Evolutionary conservation across 306 rosid genomes (phyloP).

Genomic region (Castanea mollissima): DNA sequence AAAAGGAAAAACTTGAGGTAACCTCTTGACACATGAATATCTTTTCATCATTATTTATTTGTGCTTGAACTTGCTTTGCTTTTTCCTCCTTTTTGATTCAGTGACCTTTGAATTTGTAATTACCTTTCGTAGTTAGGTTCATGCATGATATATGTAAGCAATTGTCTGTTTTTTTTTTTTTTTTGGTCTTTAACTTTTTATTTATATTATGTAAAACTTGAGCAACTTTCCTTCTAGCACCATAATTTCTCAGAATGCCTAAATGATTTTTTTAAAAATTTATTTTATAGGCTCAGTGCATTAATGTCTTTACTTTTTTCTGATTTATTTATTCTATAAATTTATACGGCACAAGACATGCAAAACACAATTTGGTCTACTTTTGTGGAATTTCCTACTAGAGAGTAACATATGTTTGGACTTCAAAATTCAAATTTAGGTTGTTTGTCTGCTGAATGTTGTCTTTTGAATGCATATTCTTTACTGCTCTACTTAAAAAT

Average conservation of each 20-base stretch:
- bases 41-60: background rate
- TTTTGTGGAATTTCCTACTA: background rate
- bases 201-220: background rate
- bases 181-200: background rate
- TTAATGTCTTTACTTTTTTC: background rate
- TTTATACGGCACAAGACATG: background rate
- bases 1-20: background rate
- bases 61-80: background rate
- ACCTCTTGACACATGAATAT: background rate
- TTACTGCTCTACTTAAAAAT: background rate
- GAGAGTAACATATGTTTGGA: background rate
- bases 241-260: too few relatives aligned
- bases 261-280: background rate
- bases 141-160: background rate
- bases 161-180: background rate
- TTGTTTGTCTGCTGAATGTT: background rate
- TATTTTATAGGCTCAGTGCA: background rate
- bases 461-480: background rate
- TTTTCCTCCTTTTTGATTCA: background rate
- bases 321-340: background rate
- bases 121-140: background rate
- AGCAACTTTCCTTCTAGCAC: background rate
- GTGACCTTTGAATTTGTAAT: background rate
- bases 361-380: background rate
- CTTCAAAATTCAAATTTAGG: background rate